A percentile compares a stretch with the other conserved stretches of the same genome.
Evolutionary conservation across 768 basidiomycete species (phyloP).

Genomic region (Auricularia sp.): DNA sequence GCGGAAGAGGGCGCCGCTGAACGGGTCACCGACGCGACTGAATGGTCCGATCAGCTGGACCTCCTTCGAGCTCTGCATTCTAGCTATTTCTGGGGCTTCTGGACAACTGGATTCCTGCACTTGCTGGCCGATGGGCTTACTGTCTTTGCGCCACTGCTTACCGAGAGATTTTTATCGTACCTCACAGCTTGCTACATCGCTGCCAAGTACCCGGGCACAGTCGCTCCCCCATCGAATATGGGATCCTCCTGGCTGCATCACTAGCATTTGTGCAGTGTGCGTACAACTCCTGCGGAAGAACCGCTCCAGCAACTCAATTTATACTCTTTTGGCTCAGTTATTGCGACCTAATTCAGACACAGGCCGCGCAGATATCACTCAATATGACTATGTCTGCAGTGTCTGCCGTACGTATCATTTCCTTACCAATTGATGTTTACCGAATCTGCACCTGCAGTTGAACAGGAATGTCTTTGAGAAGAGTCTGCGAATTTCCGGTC

Average conservation of each 20-base stretch:
- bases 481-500: conserved; percentile 53
- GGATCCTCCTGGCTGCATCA: conserved; percentile 48
- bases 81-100: conserved; percentile 38
- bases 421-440: background rate
- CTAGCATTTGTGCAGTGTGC: conserved; percentile 53
- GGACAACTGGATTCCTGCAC: conserved; percentile 38
- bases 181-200: conserved; percentile 36
- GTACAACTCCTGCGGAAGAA: conserved; percentile 7
- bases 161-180: conserved; percentile 50
- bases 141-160: conserved; percentile 31
- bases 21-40: background rate
- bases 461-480: conserved; percentile 50
- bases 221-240: conserved; percentile 50
- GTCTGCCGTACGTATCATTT: conserved; percentile 1
- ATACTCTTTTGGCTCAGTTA: background rate
- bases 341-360: background rate
- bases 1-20: background rate
- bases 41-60: background rate
- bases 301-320: background rate
- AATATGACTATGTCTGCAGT: background rate
- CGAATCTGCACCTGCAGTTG: conserved; percentile 15
- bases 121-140: conserved; percentile 24
- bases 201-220: conserved; percentile 9
- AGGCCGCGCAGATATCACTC: conserved; percentile 4
- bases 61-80: conserved; percentile 37